Evolutionary conservation across 352 stramenopile species (phyloP).

Genomic region (Aphanomyces astaci): DNA sequence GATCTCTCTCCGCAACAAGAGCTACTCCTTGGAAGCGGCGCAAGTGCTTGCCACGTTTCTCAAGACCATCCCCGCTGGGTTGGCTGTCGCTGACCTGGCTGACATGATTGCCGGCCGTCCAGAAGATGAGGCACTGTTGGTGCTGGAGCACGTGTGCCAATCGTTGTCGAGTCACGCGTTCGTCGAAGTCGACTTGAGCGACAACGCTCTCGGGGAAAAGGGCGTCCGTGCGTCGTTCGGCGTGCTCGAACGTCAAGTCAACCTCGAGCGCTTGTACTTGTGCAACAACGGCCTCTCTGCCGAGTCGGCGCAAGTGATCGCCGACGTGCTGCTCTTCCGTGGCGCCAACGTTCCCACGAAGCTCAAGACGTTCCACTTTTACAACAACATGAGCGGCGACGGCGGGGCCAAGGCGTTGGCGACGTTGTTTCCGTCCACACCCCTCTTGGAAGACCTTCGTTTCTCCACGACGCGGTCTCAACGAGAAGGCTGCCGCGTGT

Average conservation of each 20-base stretch:
- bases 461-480: conserved; percentile 91
- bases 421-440: conserved; percentile 80
- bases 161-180: conserved; percentile 60
- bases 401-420: conserved; percentile 83
- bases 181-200: conserved; percentile 84
- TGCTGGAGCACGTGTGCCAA: conserved; percentile 73
- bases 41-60: conserved; percentile 72
- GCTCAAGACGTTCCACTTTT: conserved; percentile 92
- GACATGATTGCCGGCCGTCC: conserved; percentile 81
- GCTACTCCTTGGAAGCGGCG: conserved; percentile 72
- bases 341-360: conserved; percentile 56
- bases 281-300: conserved; percentile 94
- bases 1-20: conserved; percentile 85
- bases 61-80: conserved; percentile 31
- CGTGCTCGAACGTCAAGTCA: conserved; percentile 63
- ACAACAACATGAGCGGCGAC: conserved; percentile 96
- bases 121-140: conserved; percentile 74
- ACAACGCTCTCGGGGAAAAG: conserved; percentile 94
- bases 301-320: conserved; percentile 77
- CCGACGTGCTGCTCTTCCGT: conserved; percentile 80
- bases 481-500: conserved; percentile 75
- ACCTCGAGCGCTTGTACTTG: conserved; percentile 85
- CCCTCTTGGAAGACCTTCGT: conserved; percentile 80
- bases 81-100: conserved; percentile 62
- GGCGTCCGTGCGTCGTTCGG: conserved; percentile 86